Conservation (phyloP, 1,284 basidiomycete species). For the Naganishia liquefaciens region DNA sequence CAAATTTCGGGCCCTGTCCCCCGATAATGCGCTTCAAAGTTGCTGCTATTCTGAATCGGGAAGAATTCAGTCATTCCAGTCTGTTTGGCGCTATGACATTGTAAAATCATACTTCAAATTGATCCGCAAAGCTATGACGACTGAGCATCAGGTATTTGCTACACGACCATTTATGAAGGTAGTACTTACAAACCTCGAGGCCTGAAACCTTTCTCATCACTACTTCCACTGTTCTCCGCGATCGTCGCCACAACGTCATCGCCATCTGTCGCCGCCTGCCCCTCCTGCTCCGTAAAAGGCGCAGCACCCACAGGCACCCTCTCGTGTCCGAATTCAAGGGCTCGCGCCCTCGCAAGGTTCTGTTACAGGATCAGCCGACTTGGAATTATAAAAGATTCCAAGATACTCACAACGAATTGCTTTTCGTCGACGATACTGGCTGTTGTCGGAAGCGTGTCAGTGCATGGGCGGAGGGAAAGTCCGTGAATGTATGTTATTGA, state of each 20-base stretch:
- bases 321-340: slow-evolving; percentile 65
- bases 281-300: slow-evolving; percentile 1
- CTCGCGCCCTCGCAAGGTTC: slow-evolving; percentile 79
- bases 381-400: not conserved
- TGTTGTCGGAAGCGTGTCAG: slow-evolving; percentile 3
- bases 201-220: slow-evolving; percentile 22
- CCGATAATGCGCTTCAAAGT: slow-evolving; percentile 83
- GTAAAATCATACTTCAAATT: slow-evolving; percentile 70
- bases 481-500: not conserved
- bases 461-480: not conserved
- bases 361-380: slow-evolving; percentile 45
- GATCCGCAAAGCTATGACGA: slow-evolving; percentile 74
- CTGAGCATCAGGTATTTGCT: not conserved
- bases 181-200: slow-evolving; percentile 37
- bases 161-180: not conserved
- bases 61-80: not conserved
- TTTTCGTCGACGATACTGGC: slow-evolving; percentile 92
- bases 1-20: slow-evolving; percentile 96
- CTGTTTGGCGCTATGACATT: no score
- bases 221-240: slow-evolving; percentile 33
- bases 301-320: slow-evolving; percentile 18
- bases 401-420: slow-evolving; percentile 64
- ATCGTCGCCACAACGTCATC: slow-evolving; percentile 28
- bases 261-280: slow-evolving; percentile 12
- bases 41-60: slow-evolving; percentile 70